These are phyloP conservation scores for Mycena leptocephala DNA, from an alignment of 768 basidiomycete genomes.

Conservation along the genomic window DNA sequence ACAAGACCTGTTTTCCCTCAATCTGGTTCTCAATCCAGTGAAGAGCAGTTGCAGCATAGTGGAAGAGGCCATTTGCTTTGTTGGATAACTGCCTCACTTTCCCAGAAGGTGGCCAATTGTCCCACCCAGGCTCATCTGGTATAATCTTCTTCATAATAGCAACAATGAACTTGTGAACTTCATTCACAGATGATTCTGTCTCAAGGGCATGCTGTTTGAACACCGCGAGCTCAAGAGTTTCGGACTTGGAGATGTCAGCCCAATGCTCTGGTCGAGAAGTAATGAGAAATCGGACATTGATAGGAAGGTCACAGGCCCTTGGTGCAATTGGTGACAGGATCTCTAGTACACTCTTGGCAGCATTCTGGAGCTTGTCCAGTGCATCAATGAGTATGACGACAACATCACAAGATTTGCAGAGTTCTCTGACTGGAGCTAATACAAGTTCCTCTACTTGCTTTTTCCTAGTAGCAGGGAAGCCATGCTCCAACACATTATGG, in stretches of 20 bases:
- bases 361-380: slow-evolving; percentile 4
- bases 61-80: slow-evolving; percentile 11
- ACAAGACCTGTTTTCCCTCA: not conserved
- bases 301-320: slow-evolving; percentile 3
- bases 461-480: not conserved
- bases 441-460: no score
- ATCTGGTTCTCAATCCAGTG: slow-evolving; percentile 3
- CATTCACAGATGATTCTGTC: not conserved
- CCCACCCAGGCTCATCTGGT: not conserved
- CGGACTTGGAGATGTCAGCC: slow-evolving; percentile 18
- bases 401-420: not conserved
- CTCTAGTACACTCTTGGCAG: not conserved
- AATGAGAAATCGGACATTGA: slow-evolving; percentile 10
- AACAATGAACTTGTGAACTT: not conserved
- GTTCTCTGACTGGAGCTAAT: slow-evolving; percentile 15
- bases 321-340: slow-evolving; percentile 5
- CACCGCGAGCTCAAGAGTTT: slow-evolving; percentile 17
- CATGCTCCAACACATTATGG: not conserved
- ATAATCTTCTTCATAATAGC: not conserved
- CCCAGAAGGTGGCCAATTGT: not conserved
- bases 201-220: not conserved
- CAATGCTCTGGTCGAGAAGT: slow-evolving; percentile 22
- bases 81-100: not conserved
- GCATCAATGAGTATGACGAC: slow-evolving; percentile 21
- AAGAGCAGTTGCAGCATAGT: slow-evolving; percentile 18